A percentile compares a stretch with the other conserved stretches of the same genome.
Conservation (phyloP, 495 filamentous ascomycete genomes). For the Xylaria sp. region DNA sequence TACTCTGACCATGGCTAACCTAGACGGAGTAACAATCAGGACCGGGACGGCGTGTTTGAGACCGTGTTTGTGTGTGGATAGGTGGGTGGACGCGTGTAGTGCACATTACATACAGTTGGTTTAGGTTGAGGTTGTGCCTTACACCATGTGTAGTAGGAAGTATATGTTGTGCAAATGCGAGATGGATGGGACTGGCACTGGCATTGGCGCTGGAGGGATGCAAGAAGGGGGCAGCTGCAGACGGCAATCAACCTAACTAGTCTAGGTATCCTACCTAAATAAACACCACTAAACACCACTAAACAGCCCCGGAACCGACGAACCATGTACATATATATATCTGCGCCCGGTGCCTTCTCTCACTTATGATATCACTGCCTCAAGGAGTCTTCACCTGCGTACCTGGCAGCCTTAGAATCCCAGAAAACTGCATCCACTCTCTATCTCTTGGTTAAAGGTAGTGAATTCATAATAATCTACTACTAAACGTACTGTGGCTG, state of each 20-base stretch:
- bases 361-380: background rate
- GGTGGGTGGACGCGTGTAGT: background rate
- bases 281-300: background rate
- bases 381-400: background rate
- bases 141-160: background rate
- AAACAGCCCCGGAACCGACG: background rate
- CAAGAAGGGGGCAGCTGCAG: background rate
- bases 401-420: background rate
- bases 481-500: background rate
- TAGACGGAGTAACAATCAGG: background rate
- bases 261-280: background rate
- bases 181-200: background rate
- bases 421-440: background rate
- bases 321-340: too few relatives aligned
- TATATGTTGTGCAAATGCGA: constrained; percentile 11
- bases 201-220: background rate
- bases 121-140: background rate
- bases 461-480: background rate
- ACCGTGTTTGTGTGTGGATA: too few relatives aligned
- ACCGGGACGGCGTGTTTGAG: background rate
- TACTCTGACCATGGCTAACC: constrained; percentile 7
- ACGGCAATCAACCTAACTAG: background rate
- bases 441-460: background rate
- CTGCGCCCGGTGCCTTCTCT: background rate
- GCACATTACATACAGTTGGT: constrained; percentile 3